Base-by-base conservation (phyloP, 306 rosid genomes). In the Acmispon strigosus region DNA sequence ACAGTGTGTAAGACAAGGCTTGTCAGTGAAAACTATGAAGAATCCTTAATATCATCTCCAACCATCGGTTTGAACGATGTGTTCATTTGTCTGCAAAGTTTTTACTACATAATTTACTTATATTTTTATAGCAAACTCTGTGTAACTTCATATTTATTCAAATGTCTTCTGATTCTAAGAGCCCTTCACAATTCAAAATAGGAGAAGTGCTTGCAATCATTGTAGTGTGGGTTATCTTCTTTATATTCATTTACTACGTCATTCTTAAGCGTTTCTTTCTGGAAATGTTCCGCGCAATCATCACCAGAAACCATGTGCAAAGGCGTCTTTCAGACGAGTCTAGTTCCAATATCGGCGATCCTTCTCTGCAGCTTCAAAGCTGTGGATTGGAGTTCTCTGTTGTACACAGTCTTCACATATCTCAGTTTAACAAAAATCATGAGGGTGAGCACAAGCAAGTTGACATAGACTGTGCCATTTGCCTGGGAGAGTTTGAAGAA, bases 401-500 rank as follows among this genome's bases (percentile, higher is more conserved):
- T 20, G 54, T 72, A 0, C 3, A 52, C 7, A 54, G 82, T 60
- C 80, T 88, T 19, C 92, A 84, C 0, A 19, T 59, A 7, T 58
- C 71, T 18, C 78, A 72, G 73, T 87, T 80, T 42, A 73, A 79
- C 85, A 81, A 54, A 37, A 84, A 52, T n/a, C n/a, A n/a, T 1
- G 79, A 47, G 65, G 85, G 18, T 11, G 75, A 70, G 47, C 16
- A 52, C 10, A 76, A 10, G 53, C 5, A 44, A 12, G 72, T 32
- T 14, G 66, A 55, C 39, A 65, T 5, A 34, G 90, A 83, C 6
- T 85, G 89, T 42, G 78, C 86, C 4, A 81, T 86, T 70, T 88
- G 92, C 69, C 62, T 86, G 19, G 93, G 77, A 4, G 92, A 87
- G 63, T 84, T 82, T 36, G 85, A 90, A 60, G 88, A 85, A 72